Evolutionary conservation across 352 stramenopile species (phyloP).

Genomic region (Phytophthora fragariaefolia): DNA sequence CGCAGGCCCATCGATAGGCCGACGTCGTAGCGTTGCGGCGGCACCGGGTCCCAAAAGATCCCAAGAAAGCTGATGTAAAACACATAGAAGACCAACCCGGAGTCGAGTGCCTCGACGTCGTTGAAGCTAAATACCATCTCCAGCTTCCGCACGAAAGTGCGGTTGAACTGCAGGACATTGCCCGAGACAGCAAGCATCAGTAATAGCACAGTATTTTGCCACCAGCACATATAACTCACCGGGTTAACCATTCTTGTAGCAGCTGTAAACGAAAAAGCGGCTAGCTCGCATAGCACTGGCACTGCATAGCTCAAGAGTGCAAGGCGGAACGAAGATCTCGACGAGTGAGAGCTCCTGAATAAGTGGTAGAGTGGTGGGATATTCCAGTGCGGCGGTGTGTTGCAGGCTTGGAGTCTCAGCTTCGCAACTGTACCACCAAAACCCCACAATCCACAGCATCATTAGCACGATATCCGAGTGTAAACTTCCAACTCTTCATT

Average conservation of each 20-base stretch:
- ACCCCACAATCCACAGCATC: not conserved
- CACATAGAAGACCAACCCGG: slow-evolving; percentile 87
- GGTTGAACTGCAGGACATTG: slow-evolving; percentile 75
- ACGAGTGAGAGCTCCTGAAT: slow-evolving; percentile 82
- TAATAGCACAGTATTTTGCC: not conserved
- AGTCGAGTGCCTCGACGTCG: slow-evolving; percentile 86
- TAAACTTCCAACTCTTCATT: not conserved
- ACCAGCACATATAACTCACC: slow-evolving; percentile 42
- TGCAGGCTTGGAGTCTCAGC: slow-evolving; percentile 72
- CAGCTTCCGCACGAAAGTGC: slow-evolving; percentile 81
- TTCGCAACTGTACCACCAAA: slow-evolving; percentile 58
- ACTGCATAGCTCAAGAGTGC: slow-evolving; percentile 85
- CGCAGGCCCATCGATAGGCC: slow-evolving; percentile 72
- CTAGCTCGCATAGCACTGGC: slow-evolving; percentile 82
- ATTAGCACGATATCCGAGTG: slow-evolving; percentile 1
- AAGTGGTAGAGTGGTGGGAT: slow-evolving; percentile 83
- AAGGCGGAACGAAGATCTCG: slow-evolving; percentile 76
- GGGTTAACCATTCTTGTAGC: slow-evolving; percentile 90
- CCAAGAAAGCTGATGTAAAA: slow-evolving; percentile 85
- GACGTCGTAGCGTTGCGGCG: slow-evolving; percentile 80
- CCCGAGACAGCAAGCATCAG: slow-evolving; percentile 13
- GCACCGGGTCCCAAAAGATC: slow-evolving; percentile 88
- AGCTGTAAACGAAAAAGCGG: slow-evolving; percentile 86
- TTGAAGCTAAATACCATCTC: slow-evolving; percentile 91
- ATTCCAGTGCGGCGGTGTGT: slow-evolving; percentile 85